Percentiles rank a stretch among this genome's conserved stretches.
Conservation (phyloP, 106 monocot genomes). For the Hemerocallis citrina region DNA sequence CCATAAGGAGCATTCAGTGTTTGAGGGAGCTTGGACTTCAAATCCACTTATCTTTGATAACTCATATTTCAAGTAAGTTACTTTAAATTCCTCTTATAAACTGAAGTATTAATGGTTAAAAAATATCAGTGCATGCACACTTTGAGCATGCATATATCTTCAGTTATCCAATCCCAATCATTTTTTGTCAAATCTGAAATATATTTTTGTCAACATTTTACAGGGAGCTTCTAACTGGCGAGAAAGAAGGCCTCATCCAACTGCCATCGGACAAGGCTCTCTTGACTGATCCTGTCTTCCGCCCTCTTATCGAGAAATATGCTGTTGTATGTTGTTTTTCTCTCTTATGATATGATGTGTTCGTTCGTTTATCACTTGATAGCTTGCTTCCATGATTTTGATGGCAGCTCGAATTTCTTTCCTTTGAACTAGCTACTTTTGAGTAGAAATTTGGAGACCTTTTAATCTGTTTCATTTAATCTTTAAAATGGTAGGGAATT, state of each 20-base stretch:
- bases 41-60: slow-evolving; percentile 73
- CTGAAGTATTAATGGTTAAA: too few relatives aligned
- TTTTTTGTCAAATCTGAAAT: not conserved
- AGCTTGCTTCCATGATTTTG: too few relatives aligned
- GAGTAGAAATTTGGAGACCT: too few relatives aligned
- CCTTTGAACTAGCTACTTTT: too few relatives aligned
- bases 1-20: slow-evolving; percentile 79
- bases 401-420: too few relatives aligned
- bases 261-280: slow-evolving; percentile 85
- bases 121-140: too few relatives aligned
- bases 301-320: slow-evolving; percentile 74
- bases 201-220: not conserved
- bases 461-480: too few relatives aligned
- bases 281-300: slow-evolving; percentile 72
- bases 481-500: too few relatives aligned
- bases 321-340: slow-evolving; percentile 45
- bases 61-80: slow-evolving; percentile 58
- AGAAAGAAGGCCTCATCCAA: slow-evolving; percentile 84
- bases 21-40: slow-evolving; percentile 72
- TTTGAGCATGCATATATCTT: not conserved
- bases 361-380: too few relatives aligned
- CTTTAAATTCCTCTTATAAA: not conserved
- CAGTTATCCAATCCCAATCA: not conserved
- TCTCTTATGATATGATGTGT: too few relatives aligned
- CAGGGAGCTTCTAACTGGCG: slow-evolving; percentile 82